Base-by-base conservation (phyloP, 2,329 filamentous ascomycete genomes). In the Cryoendolithus antarcticus region DNA sequence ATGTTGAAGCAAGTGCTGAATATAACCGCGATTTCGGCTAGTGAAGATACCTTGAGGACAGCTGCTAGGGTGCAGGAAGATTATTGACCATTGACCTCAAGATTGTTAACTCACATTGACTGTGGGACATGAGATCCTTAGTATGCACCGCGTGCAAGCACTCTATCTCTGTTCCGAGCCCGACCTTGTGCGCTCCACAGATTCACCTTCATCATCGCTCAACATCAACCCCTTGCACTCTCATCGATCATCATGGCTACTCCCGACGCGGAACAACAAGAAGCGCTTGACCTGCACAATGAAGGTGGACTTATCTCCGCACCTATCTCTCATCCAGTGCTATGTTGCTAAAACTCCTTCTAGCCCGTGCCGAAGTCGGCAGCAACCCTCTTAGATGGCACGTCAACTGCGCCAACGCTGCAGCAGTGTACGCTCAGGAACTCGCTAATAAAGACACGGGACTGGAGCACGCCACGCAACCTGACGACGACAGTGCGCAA, bases 311-410 rank as follows among this genome's bases (percentile, higher is more conserved):
- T 12, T 37, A 15, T 30, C 31, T 30, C 15, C 15, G 2, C 19
- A 27, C 35, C 27, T 30, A 30, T 33, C n/a, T 19, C 15, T 19
- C 15, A 19, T 19, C 15, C 15, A 19, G 15, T 19, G 15, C 15
- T 19, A 19, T 19, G 15, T 19, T 19, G 15, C 15, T 19, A 19
- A 10, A 31, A 31, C n/a, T 15, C 30, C 6, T 27, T 8, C 24
- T 32, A 35, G 38, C 38, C 28, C 38, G 38, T 10, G 29, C 27
- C 4, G 38, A 40, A 24, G 15, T 40, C 2, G 34, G 32, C 4
- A 35, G 27, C 13, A 21, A 13, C 3, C 32, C 38, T 2, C 10
- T 40, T 9, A 12, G 15, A 5, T 40, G 38, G 38, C 32, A 35
- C 7, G 11, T 30, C 35, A 34, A 38, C 1, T 24, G 34, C 28